Evolutionary conservation across 2,329 filamentous ascomycete species (phyloP).

Genomic region (Pestalotiopsis sp.): DNA sequence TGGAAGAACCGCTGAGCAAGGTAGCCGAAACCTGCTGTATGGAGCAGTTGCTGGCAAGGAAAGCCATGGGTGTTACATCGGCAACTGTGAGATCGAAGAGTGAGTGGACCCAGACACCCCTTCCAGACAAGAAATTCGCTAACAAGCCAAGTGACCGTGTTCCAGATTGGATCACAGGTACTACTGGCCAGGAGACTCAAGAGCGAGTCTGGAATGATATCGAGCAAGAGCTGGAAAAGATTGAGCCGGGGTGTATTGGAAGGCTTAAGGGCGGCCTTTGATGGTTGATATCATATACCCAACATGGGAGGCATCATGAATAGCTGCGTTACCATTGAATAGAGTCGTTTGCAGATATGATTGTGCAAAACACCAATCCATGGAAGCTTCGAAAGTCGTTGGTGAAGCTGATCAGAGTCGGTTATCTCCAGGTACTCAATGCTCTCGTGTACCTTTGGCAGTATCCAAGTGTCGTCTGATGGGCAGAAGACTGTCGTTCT

Average conservation of each 20-base stretch:
- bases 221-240: constrained; percentile 40
- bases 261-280: background rate
- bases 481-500: background rate
- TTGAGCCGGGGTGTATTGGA: constrained; percentile 36
- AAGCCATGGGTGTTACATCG: constrained; percentile 43
- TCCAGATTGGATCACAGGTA: constrained; percentile 23
- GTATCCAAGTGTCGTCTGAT: background rate
- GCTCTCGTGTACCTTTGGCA: background rate
- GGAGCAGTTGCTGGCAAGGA: constrained; percentile 38
- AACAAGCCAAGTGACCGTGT: background rate
- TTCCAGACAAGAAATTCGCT: background rate
- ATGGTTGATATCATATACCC: background rate
- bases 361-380: constrained; percentile 4
- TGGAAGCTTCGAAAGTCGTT: background rate
- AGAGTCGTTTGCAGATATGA: background rate
- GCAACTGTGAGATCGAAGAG: constrained; percentile 30
- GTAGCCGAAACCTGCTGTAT: constrained; percentile 38
- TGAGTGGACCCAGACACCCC: constrained; percentile 29
- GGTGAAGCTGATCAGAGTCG: background rate
- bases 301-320: background rate
- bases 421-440: background rate
- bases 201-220: constrained; percentile 44
- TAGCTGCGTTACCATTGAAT: background rate
- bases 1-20: constrained; percentile 38
- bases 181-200: constrained; percentile 38